A percentile compares a stretch with the other conserved stretches of the same genome.
Conservation (phyloP, 1,284 basidiomycete genomes). For the Boletus holoroseus region DNA sequence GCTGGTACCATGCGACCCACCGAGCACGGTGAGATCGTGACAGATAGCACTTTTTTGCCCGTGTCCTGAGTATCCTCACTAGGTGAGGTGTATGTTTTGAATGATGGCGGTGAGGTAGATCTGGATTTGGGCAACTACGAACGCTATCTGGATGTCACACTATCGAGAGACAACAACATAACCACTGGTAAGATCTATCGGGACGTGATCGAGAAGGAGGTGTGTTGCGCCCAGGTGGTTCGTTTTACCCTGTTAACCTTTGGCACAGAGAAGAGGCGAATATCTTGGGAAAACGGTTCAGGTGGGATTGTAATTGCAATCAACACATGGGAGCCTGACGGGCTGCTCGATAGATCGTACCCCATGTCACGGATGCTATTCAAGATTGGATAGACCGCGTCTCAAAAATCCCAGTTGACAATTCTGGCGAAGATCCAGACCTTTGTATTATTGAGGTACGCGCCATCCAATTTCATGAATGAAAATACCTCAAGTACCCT, state of each 20-base stretch:
- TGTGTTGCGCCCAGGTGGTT: slow-evolving; percentile 36
- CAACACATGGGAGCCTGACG: slow-evolving; percentile 2
- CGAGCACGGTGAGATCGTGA: slow-evolving; percentile 76
- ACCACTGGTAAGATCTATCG: slow-evolving; percentile 98
- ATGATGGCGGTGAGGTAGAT: slow-evolving; percentile 98
- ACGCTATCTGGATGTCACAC: slow-evolving; percentile 92
- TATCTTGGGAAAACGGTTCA: slow-evolving; percentile 98
- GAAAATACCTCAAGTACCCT: slow-evolving; percentile 5
- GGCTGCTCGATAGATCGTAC: slow-evolving; percentile 70
- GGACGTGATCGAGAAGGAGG: slow-evolving; percentile 97
- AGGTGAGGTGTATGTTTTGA: slow-evolving; percentile 98
- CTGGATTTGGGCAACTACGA: slow-evolving; percentile 98
- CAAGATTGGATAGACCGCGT: slow-evolving; percentile 99
- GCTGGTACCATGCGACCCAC: slow-evolving; percentile 99
- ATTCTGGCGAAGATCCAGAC: slow-evolving; percentile 89
- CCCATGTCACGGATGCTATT: slow-evolving; percentile 94
- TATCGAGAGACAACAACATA: slow-evolving; percentile 95
- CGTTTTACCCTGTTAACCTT: slow-evolving; percentile 19
- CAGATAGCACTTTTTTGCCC: slow-evolving; percentile 5
- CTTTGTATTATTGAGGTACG: slow-evolving; percentile 93
- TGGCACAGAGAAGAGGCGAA: slow-evolving; percentile 78
- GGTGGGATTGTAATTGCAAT: slow-evolving; percentile 36
- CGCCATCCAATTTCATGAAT: neutral
- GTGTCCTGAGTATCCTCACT: slow-evolving; percentile 18
- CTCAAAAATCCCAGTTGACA: slow-evolving; percentile 89